Base-by-base conservation (phyloP, 1,139 yeast genomes). In the Magnusiomyces suaveolens region DNA sequence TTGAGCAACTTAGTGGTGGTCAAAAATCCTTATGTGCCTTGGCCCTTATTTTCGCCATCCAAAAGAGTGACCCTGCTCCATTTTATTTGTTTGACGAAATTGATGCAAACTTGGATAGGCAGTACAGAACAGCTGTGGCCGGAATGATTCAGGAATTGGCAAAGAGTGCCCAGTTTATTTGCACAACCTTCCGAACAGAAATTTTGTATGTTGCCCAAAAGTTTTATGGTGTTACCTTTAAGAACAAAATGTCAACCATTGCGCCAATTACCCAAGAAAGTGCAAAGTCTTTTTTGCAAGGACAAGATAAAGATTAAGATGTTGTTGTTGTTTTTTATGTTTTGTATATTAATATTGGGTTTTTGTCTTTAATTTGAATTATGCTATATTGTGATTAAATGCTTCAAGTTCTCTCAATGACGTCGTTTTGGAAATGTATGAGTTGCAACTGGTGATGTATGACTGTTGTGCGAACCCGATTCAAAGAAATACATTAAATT, bases 1-100 rank as follows among this genome's bases (percentile, higher is more conserved):
- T 90, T 54, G 96, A 89, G 68, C 97, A 90, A 66, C 75, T 92
- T 36, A 87, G 96, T 0, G 98, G 98, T 44, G 98, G 98, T 4
- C 98, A 92, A 66, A 92, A 92, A 66, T 87, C 97, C 0, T 73
- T 92, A 21, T 90, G 97, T 75, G 97, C 98, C 1, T 82, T 92
- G 62, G 90, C 97, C 0, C 77, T 92, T 52, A 90, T 92, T 60
- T 77, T 92, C 58, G 97, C 98, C 2, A 88, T 92, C 59, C 98
- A 92, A 71, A 82, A 79, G 66, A 87, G 95, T 62, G 97, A 92
- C 63, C 97, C 97, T 10, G 97, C 97, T 1, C 97, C 98, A 51
- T 92, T 92, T 68, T 92, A 92, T 66, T 72, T 92, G 54, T 89
- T 92, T 69, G 98, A 92, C 69, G 98, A 92, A 73, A 85, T 92